These are phyloP conservation scores for Colletotrichum sansevieriae DNA, from an alignment of 2,329 filamentous ascomycete species.

Conservation along the genomic window DNA sequence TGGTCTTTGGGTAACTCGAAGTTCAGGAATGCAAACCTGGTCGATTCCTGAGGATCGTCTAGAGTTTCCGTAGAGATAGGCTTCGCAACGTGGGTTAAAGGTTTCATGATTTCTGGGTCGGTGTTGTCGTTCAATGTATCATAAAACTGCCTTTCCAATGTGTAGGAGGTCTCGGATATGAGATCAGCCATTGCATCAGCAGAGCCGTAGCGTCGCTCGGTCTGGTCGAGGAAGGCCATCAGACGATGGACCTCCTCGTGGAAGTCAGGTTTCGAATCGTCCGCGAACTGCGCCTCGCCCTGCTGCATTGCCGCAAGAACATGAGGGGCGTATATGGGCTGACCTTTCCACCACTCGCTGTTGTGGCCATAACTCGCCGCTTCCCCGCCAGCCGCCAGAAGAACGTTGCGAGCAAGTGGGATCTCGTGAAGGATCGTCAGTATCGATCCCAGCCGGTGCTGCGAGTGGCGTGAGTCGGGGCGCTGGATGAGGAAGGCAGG, in stretches of 20 bases:
- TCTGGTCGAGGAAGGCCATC: conserved; percentile 72
- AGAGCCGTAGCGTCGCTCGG: conserved; percentile 71
- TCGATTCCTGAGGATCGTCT: conserved; percentile 49
- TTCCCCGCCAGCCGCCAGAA: conserved; percentile 60
- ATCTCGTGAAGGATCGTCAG: conserved; percentile 72
- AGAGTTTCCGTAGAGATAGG: conserved; percentile 48
- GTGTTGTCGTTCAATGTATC: conserved; percentile 51
- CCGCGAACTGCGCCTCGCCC: conserved; percentile 49
- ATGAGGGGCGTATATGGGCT: conserved; percentile 60
- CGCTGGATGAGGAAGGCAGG: conserved; percentile 65
- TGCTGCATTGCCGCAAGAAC: conserved; percentile 51
- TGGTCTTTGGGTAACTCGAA: conserved; percentile 53
- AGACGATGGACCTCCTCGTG: conserved; percentile 71
- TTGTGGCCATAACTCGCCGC: conserved; percentile 66
- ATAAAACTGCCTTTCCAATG: conserved; percentile 60
- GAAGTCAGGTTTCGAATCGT: conserved; percentile 54
- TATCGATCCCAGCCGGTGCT: conserved; percentile 64
- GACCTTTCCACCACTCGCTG: conserved; percentile 73
- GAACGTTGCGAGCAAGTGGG: conserved; percentile 67
- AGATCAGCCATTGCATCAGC: conserved; percentile 61
- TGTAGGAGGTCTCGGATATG: conserved; percentile 50
- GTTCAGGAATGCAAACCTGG: conserved; percentile 58
- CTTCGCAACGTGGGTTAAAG: conserved; percentile 49
- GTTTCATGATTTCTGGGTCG: conserved; percentile 44
- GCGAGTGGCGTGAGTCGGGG: conserved; percentile 50